Percentiles rank a stretch among this genome's conserved stretches.
Evolutionary conservation across 2,329 filamentous ascomycete genomes (phyloP).

Genomic region (Colletotrichum sansevieriae): DNA sequence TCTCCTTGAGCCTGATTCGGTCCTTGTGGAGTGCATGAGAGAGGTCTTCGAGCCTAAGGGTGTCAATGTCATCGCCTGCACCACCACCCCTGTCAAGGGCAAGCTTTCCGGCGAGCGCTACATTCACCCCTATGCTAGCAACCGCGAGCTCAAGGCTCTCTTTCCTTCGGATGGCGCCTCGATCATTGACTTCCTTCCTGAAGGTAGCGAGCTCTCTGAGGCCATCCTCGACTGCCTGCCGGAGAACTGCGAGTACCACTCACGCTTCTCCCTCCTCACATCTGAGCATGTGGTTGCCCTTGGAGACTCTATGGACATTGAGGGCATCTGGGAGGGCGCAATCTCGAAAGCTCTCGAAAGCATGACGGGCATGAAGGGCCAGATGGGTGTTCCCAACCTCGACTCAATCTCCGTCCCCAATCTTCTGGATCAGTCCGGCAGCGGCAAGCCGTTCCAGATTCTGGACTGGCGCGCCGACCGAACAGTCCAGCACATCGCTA

Average conservation of each 20-base stretch:
- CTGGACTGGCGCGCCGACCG: conserved; percentile 57
- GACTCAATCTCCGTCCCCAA: conserved; percentile 45
- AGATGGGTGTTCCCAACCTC: conserved; percentile 14
- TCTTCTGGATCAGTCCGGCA: conserved; percentile 42
- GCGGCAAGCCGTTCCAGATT: conserved; percentile 47
- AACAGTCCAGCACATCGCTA: conserved; percentile 44
- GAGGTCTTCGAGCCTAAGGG: conserved; percentile 42
- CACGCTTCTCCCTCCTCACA: conserved; percentile 41
- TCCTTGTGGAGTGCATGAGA: conserved; percentile 47
- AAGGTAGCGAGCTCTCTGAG: conserved; percentile 46
- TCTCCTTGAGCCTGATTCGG: conserved; percentile 51
- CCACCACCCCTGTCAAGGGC: conserved; percentile 40
- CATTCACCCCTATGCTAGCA: conserved; percentile 48
- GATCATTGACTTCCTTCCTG: conserved; percentile 52
- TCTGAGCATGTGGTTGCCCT: conserved; percentile 20
- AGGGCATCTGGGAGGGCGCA: conserved; percentile 44
- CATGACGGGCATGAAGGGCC: conserved; percentile 16
- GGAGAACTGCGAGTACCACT: conserved; percentile 46
- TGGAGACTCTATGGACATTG: conserved; percentile 29
- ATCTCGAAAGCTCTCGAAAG: conserved; percentile 42
- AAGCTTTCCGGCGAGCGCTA: conserved; percentile 20
- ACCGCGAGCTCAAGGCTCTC: conserved; percentile 47
- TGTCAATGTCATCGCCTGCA: conserved; percentile 43
- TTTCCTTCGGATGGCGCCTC: conserved; percentile 44
- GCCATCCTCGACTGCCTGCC: conserved; percentile 46